Percentiles rank a stretch among this genome's conserved stretches.
These are phyloP conservation scores for Thermochaetoides thermophila DNA, from an alignment of 495 filamentous ascomycete genomes.

Conservation along the genomic window DNA sequence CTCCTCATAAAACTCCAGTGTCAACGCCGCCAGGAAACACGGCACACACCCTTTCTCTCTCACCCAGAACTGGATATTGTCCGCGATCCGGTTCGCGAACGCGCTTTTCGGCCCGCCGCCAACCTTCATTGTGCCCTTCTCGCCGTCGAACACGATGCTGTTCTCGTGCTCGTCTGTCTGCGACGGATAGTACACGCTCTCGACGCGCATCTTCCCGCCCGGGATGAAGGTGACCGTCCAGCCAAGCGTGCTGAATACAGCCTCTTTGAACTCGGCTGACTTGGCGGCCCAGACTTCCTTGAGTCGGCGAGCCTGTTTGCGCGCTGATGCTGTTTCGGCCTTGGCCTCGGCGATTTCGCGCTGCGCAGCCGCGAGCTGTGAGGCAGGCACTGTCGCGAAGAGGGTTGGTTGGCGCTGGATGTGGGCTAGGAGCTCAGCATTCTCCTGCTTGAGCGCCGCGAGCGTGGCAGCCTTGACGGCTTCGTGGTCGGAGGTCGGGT, in stretches of 20 bases:
- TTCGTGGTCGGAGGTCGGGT: conserved; percentile 74
- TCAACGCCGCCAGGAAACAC: conserved; percentile 78
- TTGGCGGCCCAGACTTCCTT: conserved; percentile 85
- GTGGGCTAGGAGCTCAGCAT: conserved; percentile 63
- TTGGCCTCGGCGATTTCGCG: conserved; percentile 59
- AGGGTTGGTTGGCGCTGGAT: conserved; percentile 39
- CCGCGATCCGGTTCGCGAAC: conserved; percentile 72
- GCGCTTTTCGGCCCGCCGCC: conserved; percentile 72
- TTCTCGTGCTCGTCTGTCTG: conserved; percentile 61
- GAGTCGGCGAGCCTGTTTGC: conserved; percentile 71
- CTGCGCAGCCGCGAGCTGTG: conserved; percentile 55
- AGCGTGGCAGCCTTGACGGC: conserved; percentile 70
- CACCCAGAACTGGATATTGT: conserved; percentile 85
- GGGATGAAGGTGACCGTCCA: conserved; percentile 89
- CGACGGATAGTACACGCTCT: conserved; percentile 59
- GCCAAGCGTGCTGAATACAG: conserved; percentile 73
- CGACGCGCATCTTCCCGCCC: conserved; percentile 80
- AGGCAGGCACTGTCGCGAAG: conserved; percentile 50
- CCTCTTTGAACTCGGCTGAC: conserved; percentile 82
- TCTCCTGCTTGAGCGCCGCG: conserved; percentile 62
- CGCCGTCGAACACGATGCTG: conserved; percentile 91
- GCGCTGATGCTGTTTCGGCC: conserved; percentile 58
- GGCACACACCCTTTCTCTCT: conserved; percentile 81
- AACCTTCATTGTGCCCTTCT: conserved; percentile 94
- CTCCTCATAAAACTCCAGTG: conserved; percentile 85